Evolutionary conservation across 768 basidiomycete species (phyloP).

Genomic region (Tylopilus intermedius): DNA sequence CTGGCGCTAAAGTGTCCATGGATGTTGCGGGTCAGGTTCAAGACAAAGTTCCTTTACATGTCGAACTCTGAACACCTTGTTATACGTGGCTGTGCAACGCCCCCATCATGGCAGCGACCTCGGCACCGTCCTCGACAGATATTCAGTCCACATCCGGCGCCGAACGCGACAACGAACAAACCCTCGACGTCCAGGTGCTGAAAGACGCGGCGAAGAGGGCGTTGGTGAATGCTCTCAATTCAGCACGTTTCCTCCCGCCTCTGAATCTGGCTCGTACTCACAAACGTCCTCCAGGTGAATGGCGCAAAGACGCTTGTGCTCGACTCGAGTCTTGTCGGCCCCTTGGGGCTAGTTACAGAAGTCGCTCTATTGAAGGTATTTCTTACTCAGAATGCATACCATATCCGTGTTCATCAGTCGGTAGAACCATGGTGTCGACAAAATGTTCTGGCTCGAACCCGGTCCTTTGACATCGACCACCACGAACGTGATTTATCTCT

Average conservation of each 20-base stretch:
- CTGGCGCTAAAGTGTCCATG: constrained; percentile 24
- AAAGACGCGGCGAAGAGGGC: constrained; percentile 76
- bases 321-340: constrained; percentile 81
- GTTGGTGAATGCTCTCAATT: constrained; percentile 82
- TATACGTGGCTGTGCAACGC: constrained; percentile 28
- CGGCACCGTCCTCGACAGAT: constrained; percentile 31
- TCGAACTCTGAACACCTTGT: constrained; percentile 9
- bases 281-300: constrained; percentile 54
- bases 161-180: constrained; percentile 34
- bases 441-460: constrained; percentile 98
- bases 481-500: constrained; percentile 89
- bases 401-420: constrained; percentile 6
- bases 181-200: constrained; percentile 58
- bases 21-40: constrained; percentile 9
- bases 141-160: constrained; percentile 31
- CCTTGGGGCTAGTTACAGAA: constrained; percentile 92
- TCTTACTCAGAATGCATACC: not conserved
- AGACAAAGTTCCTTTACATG: not conserved
- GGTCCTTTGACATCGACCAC: constrained; percentile 81
- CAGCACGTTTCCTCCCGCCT: constrained; percentile 39
- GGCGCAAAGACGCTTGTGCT: constrained; percentile 97
- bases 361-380: constrained; percentile 85
- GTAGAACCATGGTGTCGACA: constrained; percentile 97
- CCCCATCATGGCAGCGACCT: constrained; percentile 25
- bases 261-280: constrained; percentile 3